Evolutionary conservation across 106 monocot genomes (phyloP).

Genomic region (Phalaenopsis equestris): DNA sequence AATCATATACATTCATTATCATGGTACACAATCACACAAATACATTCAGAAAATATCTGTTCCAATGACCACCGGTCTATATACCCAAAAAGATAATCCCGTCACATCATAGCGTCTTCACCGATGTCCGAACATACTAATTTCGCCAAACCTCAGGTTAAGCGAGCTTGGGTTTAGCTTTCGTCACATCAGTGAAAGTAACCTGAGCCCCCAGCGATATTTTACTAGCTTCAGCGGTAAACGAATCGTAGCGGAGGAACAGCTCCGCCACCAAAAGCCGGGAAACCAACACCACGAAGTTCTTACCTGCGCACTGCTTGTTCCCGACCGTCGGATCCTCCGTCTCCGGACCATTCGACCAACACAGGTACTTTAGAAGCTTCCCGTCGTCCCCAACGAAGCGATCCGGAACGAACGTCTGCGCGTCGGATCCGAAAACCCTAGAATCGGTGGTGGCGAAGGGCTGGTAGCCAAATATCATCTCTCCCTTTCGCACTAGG

Average conservation of each 20-base stretch:
- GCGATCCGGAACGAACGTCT: conserved; percentile 32
- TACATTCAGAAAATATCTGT: too few species aligned
- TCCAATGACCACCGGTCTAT: too few species aligned
- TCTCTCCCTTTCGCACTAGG: conserved; percentile 40
- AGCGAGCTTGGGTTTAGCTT: neutral
- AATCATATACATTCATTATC: too few species aligned
- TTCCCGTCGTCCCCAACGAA: conserved; percentile 29
- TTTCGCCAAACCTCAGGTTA: neutral
- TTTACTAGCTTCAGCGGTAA: conserved; percentile 23
- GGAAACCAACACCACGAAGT: conserved; percentile 26
- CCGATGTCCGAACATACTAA: too few species aligned
- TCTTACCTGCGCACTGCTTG: conserved; percentile 50
- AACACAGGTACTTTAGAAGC: conserved; percentile 26
- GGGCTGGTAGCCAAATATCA: conserved; percentile 48
- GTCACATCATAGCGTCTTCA: too few species aligned
- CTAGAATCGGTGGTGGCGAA: conserved; percentile 32
- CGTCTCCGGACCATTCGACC: conserved; percentile 23
- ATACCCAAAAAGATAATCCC: too few species aligned
- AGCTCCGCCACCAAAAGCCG: conserved; percentile 37
- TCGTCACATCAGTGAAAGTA: conserved; percentile 27
- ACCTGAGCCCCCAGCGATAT: conserved; percentile 13
- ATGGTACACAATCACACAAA: too few species aligned
- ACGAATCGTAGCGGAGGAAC: conserved; percentile 37
- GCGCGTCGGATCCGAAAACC: conserved; percentile 19
- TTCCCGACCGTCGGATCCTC: conserved; percentile 24